phyloP scores from a whole-genome alignment of 495 filamentous ascomycete genomes.

The Daldinia loculata region DNA sequence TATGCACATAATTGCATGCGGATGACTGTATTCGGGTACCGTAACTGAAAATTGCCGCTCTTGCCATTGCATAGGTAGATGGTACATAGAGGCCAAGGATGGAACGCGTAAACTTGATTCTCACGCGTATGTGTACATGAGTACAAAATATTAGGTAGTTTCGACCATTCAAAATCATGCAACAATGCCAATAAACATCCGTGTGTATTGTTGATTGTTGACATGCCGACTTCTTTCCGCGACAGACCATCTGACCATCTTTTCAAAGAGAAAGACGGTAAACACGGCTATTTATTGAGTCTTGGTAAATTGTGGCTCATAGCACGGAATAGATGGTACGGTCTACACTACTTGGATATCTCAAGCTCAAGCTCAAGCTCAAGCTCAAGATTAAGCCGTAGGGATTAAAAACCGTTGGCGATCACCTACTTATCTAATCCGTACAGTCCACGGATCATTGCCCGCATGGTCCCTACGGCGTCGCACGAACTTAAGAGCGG shows the following conservation, averaged over 20 bases:
- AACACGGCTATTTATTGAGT: constrained; percentile 7
- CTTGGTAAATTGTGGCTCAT: neutral
- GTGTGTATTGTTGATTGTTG: neutral
- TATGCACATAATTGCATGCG: too few species aligned
- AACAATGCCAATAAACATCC: constrained; percentile 1
- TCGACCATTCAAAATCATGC: constrained; percentile 15
- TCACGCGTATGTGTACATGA: neutral
- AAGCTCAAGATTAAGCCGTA: too few species aligned
- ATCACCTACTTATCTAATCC: neutral
- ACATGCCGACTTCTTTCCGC: neutral
- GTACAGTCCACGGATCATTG: neutral
- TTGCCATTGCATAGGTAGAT: constrained; percentile 24
- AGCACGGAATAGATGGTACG: neutral
- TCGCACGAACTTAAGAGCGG: constrained; percentile 25
- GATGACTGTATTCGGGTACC: too few species aligned
- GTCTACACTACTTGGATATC: neutral
- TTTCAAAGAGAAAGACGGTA: constrained; percentile 5
- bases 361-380: too few species aligned
- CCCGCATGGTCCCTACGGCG: neutral
- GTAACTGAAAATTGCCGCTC: constrained; percentile 24
- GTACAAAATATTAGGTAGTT: neutral
- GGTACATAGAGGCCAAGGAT: neutral
- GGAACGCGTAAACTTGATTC: constrained; percentile 30
- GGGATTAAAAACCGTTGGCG: neutral
- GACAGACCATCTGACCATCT: constrained; percentile 11